Percentiles rank a stretch among this genome's conserved stretches.
phyloP scores from a whole-genome alignment of 2,329 filamentous ascomycete species.

The Fusarium siculi region DNA sequence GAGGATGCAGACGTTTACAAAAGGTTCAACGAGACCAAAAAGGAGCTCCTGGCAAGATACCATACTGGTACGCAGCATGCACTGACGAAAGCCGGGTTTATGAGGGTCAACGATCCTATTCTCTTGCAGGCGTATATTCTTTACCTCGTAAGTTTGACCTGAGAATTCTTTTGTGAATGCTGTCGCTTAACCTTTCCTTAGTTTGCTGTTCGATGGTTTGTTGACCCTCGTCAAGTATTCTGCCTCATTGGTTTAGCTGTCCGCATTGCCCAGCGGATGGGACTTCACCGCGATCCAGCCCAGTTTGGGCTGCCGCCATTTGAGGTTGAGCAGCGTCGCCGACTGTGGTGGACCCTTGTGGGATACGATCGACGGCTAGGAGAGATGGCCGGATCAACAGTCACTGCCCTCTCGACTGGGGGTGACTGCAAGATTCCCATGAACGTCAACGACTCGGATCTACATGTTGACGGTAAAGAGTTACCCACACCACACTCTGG shows the following conservation, averaged over 20 bases:
- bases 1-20: slow-evolving; percentile 65
- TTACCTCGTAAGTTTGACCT: slow-evolving; percentile 65
- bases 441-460: slow-evolving; percentile 71
- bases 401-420: slow-evolving; percentile 65
- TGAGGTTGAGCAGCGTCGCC: slow-evolving; percentile 75
- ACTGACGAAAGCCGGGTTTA: slow-evolving; percentile 72
- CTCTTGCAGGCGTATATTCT: slow-evolving; percentile 75
- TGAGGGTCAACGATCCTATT: slow-evolving; percentile 72
- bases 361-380: slow-evolving; percentile 75
- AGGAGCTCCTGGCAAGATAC: slow-evolving; percentile 62
- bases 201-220: slow-evolving; percentile 63
- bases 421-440: slow-evolving; percentile 67
- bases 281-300: slow-evolving; percentile 71
- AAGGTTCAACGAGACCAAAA: slow-evolving; percentile 65
- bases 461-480: slow-evolving; percentile 67
- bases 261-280: slow-evolving; percentile 74
- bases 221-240: slow-evolving; percentile 64
- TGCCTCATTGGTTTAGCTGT: slow-evolving; percentile 71
- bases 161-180: background rate
- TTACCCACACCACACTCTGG: slow-evolving; percentile 59
- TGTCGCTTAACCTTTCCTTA: slow-evolving; percentile 23
- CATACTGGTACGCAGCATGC: slow-evolving; percentile 71
- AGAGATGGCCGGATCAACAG: slow-evolving; percentile 70
- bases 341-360: slow-evolving; percentile 79
- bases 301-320: slow-evolving; percentile 65